These are phyloP conservation scores for Fragaria nilgerrensis DNA, from an alignment of 306 rosid genomes.

Conservation along the genomic window DNA sequence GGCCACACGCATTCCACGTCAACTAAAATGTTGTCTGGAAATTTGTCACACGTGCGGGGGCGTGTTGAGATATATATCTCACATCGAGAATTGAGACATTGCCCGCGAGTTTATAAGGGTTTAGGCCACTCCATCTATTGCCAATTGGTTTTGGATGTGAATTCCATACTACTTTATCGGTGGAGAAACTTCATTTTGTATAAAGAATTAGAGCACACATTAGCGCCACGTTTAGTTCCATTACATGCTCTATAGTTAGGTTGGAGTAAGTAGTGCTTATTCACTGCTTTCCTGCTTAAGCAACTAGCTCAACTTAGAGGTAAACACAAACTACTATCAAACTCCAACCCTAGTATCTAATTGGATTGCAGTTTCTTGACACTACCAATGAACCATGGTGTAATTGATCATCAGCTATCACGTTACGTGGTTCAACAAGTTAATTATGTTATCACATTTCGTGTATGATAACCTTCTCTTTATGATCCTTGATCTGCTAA, in stretches of 20 bases:
- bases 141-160: no score
- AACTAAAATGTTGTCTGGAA: no score
- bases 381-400: no score
- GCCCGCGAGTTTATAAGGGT: no score
- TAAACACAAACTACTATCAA: no score
- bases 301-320: not conserved
- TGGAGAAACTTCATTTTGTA: not conserved
- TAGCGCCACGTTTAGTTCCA: not conserved
- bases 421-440: not conserved
- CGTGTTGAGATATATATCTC: no score
- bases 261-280: not conserved
- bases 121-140: no score
- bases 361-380: not conserved
- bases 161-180: no score
- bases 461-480: not conserved
- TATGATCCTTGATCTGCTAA: not conserved
- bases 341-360: not conserved
- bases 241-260: not conserved
- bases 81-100: no score
- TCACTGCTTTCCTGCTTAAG: not conserved
- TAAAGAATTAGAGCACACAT: not conserved
- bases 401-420: not conserved
- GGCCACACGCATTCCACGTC: no score
- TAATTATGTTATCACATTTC: not conserved
- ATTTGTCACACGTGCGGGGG: no score